Percentiles rank a stretch among this genome's conserved stretches.
Conservation (phyloP, 306 rosid genomes). For the Cicer cuneatum region DNA sequence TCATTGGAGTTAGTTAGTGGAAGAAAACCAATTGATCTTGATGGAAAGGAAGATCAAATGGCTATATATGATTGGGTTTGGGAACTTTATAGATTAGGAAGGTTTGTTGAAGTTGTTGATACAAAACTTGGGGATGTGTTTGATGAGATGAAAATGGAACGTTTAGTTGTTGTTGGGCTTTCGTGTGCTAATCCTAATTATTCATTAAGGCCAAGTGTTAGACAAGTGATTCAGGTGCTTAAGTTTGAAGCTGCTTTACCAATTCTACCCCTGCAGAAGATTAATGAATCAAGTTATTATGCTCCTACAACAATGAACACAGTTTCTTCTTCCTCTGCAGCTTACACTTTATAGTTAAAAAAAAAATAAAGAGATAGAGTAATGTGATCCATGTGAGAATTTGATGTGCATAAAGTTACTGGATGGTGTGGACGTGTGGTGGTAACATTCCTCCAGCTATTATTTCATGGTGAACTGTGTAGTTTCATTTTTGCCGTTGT, state of each 20-base stretch:
- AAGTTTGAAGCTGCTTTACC: slow-evolving; percentile 22
- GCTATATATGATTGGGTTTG: slow-evolving; percentile 18
- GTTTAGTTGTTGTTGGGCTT: slow-evolving; percentile 23
- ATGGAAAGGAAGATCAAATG: neutral
- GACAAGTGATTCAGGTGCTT: slow-evolving; percentile 34
- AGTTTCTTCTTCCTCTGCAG: neutral
- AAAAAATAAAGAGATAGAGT: neutral
- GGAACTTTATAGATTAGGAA: slow-evolving; percentile 6
- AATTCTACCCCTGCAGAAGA: neutral
- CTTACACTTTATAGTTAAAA: neutral
- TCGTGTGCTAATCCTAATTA: slow-evolving; percentile 32
- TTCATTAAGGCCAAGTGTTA: slow-evolving; percentile 30
- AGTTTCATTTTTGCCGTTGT: neutral
- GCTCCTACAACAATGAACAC: neutral
- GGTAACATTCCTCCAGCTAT: neutral
- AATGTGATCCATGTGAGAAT: too few relatives aligned
- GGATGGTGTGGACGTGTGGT: neutral
- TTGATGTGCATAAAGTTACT: neutral
- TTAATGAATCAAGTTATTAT: neutral
- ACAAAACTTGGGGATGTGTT: neutral
- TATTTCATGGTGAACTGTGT: neutral
- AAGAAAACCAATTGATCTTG: slow-evolving; percentile 38
- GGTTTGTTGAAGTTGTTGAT: slow-evolving; percentile 7
- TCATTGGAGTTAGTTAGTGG: slow-evolving; percentile 41
- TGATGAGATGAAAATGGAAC: neutral